Evolutionary conservation across 805 yeast species (phyloP).

Genomic region (Kodamaea hsintzibuensis): DNA sequence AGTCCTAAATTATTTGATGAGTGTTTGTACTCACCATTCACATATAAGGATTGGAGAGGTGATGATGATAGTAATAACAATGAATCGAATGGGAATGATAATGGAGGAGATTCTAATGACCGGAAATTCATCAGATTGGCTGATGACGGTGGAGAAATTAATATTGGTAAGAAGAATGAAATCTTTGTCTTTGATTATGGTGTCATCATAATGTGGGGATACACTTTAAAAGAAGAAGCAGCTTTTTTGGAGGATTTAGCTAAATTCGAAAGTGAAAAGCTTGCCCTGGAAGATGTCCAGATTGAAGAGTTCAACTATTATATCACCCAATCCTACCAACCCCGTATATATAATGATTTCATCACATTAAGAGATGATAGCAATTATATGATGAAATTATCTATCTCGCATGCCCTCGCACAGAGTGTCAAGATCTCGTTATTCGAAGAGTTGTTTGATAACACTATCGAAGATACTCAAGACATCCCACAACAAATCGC

Average conservation of each 20-base stretch:
- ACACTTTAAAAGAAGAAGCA: slow-evolving; percentile 76
- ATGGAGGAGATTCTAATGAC: slow-evolving; percentile 9
- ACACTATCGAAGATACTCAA: slow-evolving; percentile 95
- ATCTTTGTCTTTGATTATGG: slow-evolving; percentile 93
- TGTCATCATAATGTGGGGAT: slow-evolving; percentile 97
- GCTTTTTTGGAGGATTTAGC: slow-evolving; percentile 82
- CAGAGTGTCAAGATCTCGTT: slow-evolving; percentile 94
- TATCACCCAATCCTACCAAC: slow-evolving; percentile 91
- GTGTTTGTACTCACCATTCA: slow-evolving; percentile 90
- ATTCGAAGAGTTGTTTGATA: slow-evolving; percentile 94
- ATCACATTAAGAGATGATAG: slow-evolving; percentile 87
- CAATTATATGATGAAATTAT: slow-evolving; percentile 87
- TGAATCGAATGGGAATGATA: not conserved
- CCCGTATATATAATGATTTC: slow-evolving; percentile 92
- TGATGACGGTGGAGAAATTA: slow-evolving; percentile 95
- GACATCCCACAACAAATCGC: slow-evolving; percentile 97
- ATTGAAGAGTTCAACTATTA: slow-evolving; percentile 94
- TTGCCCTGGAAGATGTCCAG: slow-evolving; percentile 89
- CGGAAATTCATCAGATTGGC: slow-evolving; percentile 64
- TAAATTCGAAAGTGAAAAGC: slow-evolving; percentile 87
- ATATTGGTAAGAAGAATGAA: slow-evolving; percentile 78
- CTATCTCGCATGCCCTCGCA: slow-evolving; percentile 93
- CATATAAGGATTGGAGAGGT: slow-evolving; percentile 73
- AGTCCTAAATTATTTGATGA: slow-evolving; percentile 91
- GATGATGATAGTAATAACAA: slow-evolving; percentile 34